phyloP scores from a whole-genome alignment of 129 eudicot species.

The Chrysanthemum seticuspe region DNA sequence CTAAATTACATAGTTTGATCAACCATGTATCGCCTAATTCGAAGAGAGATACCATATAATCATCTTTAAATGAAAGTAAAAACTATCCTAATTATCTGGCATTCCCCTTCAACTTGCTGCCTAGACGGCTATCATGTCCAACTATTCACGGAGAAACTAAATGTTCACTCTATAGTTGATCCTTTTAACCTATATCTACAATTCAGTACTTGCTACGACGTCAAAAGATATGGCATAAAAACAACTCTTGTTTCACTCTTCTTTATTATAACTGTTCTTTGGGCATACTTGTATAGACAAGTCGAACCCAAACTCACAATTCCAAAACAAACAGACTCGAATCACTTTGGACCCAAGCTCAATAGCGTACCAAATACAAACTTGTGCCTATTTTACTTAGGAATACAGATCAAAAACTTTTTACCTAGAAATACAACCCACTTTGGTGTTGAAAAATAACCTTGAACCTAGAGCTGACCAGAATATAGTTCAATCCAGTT shows the following conservation, averaged over 20 bases:
- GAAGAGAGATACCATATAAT: background rate
- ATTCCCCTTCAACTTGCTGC: background rate
- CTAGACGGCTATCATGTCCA: slow-evolving; percentile 4
- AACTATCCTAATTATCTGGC: background rate
- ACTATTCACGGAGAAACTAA: background rate
- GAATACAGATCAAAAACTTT: background rate
- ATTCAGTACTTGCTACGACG: background rate
- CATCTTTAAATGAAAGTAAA: background rate
- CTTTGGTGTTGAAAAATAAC: background rate
- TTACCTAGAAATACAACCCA: background rate
- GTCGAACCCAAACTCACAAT: background rate
- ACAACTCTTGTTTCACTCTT: background rate
- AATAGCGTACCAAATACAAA: slow-evolving; percentile 1
- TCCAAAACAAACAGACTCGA: background rate
- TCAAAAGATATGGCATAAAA: slow-evolving; percentile 1
- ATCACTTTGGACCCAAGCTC: background rate
- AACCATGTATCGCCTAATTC: background rate
- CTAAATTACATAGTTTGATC: background rate
- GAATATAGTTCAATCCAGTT: background rate
- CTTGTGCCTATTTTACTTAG: background rate
- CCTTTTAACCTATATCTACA: background rate
- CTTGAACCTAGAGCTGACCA: background rate
- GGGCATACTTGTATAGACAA: background rate
- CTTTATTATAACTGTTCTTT: background rate
- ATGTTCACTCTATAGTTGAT: background rate